These are phyloP conservation scores for Madurella mycetomatis DNA, from an alignment of 2,329 filamentous ascomycete genomes.

Conservation along the genomic window DNA sequence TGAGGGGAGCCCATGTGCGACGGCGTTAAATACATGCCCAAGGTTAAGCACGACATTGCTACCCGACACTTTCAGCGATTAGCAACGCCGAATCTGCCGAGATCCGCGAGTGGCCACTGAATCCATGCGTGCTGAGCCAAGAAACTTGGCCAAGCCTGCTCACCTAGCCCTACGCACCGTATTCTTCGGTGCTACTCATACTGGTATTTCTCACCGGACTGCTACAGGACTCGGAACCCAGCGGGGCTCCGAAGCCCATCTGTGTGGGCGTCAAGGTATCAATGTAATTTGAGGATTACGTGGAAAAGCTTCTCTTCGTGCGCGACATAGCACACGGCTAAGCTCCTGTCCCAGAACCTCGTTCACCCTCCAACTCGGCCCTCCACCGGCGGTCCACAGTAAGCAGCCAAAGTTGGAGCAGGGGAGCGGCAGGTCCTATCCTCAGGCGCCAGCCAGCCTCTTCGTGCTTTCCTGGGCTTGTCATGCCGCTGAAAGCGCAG, in stretches of 20 bases:
- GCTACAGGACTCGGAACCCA: too few species aligned
- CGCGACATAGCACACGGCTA: background rate
- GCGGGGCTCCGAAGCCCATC: too few species aligned
- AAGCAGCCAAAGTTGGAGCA: too few species aligned
- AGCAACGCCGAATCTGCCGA: slow-evolving; percentile 1
- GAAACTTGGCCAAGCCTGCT: slow-evolving; percentile 17
- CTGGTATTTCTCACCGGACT: background rate
- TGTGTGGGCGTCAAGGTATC: too few species aligned
- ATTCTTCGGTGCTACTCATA: too few species aligned
- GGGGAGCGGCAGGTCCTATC: too few species aligned
- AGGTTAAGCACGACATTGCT: background rate
- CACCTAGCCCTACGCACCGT: slow-evolving; percentile 20
- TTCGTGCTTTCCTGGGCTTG: too few species aligned
- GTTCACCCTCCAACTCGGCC: background rate
- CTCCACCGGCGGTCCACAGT: too few species aligned
- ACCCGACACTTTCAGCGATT: background rate
- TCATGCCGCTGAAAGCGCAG: too few species aligned
- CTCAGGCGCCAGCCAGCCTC: too few species aligned
- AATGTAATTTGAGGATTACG: too few species aligned
- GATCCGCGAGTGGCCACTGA: background rate
- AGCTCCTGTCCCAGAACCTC: background rate
- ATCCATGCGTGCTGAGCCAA: slow-evolving; percentile 14
- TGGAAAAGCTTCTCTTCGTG: background rate
- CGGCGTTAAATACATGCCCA: background rate
- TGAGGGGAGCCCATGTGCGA: slow-evolving; percentile 1